Evolutionary conservation across 768 basidiomycete species (phyloP), one percentile per base, ranked within the genome.

Genomic region (Macrolepiota albuminosa): DNA sequence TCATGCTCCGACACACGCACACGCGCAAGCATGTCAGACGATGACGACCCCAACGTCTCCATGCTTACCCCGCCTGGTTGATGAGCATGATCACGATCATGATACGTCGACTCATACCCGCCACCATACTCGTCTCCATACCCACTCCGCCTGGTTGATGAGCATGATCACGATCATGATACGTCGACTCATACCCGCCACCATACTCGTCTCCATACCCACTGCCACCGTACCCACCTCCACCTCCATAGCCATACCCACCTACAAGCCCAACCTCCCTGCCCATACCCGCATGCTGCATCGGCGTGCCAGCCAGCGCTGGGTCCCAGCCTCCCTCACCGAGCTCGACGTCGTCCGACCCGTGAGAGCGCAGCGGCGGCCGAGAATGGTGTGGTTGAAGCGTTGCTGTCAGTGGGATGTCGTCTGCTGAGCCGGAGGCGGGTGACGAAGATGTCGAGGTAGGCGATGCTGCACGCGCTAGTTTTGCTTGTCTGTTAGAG

Each of bases 401-500:
- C 42, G 42, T 13, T 40, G 39, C 74, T 8, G 78, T 80, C 18
- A 83, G 73, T 50, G 63, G 49, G 43, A 81, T 74, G 1, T 73
- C 66, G 37, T 74, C 71, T 11, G 67, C 67, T n/a, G 52, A 54
- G 18, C 63, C 56, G 6, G 71, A 67, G 37, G 63, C 71, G 69
- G 26, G 67, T 61, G 52, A 70, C 26, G 45, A 50, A 45, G 68
- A 46, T 47, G 68, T 66, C 1, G 62, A 46, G 54, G 63, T 33
- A 55, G 6, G 13, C 16, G 68, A 54, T 34, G 57, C 63, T 50
- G 70, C 72, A 13, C 73, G 73, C 18, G 69, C 66, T 47, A 80
- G 69, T 71, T 85, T 86, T 24, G 70, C 76, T 79, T 87, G 86
- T 16, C 86, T 87, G 26, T 47, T 29, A 3, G 29, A 29, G 29